Base-by-base conservation (phyloP, 2,329 filamentous ascomycete species). In the Falciphora oryzae region DNA sequence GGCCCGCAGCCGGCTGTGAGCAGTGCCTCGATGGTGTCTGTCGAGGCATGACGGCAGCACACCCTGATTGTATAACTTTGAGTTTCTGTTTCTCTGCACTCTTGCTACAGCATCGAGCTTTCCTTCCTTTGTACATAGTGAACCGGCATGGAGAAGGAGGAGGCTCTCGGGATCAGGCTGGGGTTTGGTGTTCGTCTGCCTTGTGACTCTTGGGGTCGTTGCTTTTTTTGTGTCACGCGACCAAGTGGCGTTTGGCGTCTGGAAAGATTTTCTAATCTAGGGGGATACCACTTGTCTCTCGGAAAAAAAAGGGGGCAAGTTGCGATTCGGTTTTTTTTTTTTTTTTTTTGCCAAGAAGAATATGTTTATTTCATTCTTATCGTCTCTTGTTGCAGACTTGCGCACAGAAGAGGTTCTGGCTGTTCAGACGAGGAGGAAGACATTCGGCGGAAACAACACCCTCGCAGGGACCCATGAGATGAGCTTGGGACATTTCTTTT, bases 221-320 rank as follows among this genome's bases (percentile, higher is more conserved):
- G 63, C 63, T 62, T 31, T 67, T 67, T 67, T 65, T 61, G 62
- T 66, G 67, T 69, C 67, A 65, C 62, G 62, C 66, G 64, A 65
- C 66, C 65, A 68, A 66, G 65, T 68, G 67, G 68, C 66, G 68
- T 68, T 69, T 61, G 66, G 67, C 65, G 67, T 68, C 59, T 61
- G 28, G 65, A 65, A 63, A 63, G 63, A n/a, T 66, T 65, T 65
- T 62, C 31, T 66, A 53, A 53, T 53, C 44, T 53, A 53, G 44
- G 44, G 22, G 44, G 44, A 53, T 53, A 53, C 44, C 44, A 53
- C 44, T 53, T 53, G 44, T 53, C 22, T 4, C 44, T 11, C 22
- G 44, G 56, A 66, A 65, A 59, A 60, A 53, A 66, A 63, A 59
- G 56, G 67, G 65, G 64, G 62, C 64, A 62, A 60, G 61, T 35